Base-by-base conservation (phyloP, 768 basidiomycete genomes). In the Boletus barrowsii region DNA sequence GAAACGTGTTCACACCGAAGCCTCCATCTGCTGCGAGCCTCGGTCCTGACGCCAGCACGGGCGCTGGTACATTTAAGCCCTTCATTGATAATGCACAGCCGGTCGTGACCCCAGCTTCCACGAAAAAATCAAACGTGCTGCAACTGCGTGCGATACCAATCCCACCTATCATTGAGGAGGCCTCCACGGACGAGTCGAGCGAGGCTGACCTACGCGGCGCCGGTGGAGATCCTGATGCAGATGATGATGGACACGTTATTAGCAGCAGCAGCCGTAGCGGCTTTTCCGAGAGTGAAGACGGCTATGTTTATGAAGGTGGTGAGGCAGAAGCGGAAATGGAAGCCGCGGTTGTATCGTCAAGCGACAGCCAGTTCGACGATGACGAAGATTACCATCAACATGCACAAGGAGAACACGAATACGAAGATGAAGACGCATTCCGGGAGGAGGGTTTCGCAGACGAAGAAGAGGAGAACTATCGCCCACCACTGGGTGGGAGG, bases 401-500 rank as follows among this genome's bases (percentile, higher is more conserved):
- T 15, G 42, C 20, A 14, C 51, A 53, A 24, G 54, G 37, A 35
- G 61, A 57, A 30, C 57, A 48, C 9, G 56, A 46, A 29, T 57
- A 63, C 17, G 60, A 36, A 18, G 58, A 65, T 5, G 70, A 68
- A 29, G 61, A 69, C 7, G 68, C 66, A 17, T 58, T 62, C 55
- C 63, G 26, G 44, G 64, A 61, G 39, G 74, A 75, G 1, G 60
- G 26, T 2, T 67, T 68, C 33, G 58, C 51, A n/a, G 69, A 65
- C 13, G 67, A 62, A 17, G 67, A 71, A 1, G 76, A 72, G 18
- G 61, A 65, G 5, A 65, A 63, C 39, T 66, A 71, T 47, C 64
- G 61, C 35, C 68, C 68, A 17, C 86, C 88, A 29, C 75, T 87
- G 47, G 87, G 86, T 15, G 86, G 89, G 17, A 82, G 90, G 26